phyloP scores from a whole-genome alignment of 179 eudicot genomes.

The Patellifolia procumbens region DNA sequence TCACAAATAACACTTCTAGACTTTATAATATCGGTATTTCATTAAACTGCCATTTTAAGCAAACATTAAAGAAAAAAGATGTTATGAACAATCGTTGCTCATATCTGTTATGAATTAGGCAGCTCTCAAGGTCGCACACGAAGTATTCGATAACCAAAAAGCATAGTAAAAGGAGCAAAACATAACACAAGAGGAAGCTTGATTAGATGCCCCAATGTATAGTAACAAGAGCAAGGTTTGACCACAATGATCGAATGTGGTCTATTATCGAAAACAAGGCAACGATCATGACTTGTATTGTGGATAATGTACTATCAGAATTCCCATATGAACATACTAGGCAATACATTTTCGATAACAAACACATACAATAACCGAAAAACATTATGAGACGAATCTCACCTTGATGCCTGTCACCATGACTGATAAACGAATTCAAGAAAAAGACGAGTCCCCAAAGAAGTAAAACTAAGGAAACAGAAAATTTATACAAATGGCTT shows the following conservation, averaged over 20 bases:
- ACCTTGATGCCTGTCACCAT: slow-evolving; percentile 67
- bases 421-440: slow-evolving; percentile 67
- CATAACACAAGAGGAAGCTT: too few relatives aligned
- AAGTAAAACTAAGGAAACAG: slow-evolving; percentile 58
- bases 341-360: neutral
- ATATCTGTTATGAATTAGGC: too few relatives aligned
- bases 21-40: too few relatives aligned
- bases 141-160: too few relatives aligned
- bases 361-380: neutral
- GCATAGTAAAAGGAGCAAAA: too few relatives aligned
- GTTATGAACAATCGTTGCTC: too few relatives aligned
- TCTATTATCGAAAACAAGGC: neutral
- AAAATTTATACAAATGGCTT: slow-evolving; percentile 56
- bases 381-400: slow-evolving; percentile 18
- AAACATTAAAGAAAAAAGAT: too few relatives aligned
- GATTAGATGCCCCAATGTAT: too few relatives aligned
- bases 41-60: too few relatives aligned
- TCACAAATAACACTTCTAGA: too few relatives aligned
- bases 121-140: too few relatives aligned
- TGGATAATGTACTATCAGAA: neutral
- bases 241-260: neutral
- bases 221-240: too few relatives aligned
- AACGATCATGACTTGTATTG: neutral
- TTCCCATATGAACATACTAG: neutral
- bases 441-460: slow-evolving; percentile 80